Conservation (phyloP, 176 grass and related monocot species). For the Oryza glaberrima region DNA sequence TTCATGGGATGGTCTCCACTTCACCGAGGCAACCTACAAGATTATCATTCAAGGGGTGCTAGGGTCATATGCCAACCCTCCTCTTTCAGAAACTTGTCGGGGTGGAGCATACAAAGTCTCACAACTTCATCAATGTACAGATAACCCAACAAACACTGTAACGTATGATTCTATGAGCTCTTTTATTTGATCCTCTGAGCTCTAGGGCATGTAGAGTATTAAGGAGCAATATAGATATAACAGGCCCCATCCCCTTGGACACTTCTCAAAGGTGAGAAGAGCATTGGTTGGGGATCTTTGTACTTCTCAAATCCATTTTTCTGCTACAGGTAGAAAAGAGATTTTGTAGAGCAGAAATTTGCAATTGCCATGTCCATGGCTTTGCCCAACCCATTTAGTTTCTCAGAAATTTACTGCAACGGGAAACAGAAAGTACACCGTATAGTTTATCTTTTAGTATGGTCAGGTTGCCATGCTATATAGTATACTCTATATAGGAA, state of each 20-base stretch:
- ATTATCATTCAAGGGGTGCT: conserved; percentile 72
- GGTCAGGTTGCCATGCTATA: conserved; percentile 9
- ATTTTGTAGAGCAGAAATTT: conserved; percentile 48
- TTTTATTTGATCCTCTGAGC: conserved; percentile 54
- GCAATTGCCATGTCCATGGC: not conserved
- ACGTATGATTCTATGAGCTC: conserved; percentile 51
- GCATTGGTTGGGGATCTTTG: conserved; percentile 10
- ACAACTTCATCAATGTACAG: conserved; percentile 71
- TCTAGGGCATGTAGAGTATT: conserved; percentile 40
- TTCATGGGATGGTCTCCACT: conserved; percentile 90
- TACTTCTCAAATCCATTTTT: conserved; percentile 7
- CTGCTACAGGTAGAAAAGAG: conserved; percentile 6
- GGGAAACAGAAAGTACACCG: conserved; percentile 1
- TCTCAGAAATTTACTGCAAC: not conserved
- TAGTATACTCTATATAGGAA: conserved; percentile 10
- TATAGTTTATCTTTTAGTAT: conserved; percentile 17
- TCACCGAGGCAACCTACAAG: conserved; percentile 80
- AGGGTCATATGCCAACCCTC: conserved; percentile 69
- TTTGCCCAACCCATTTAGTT: conserved; percentile 25
- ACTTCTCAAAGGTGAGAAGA: conserved; percentile 45
- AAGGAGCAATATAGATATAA: conserved; percentile 24
- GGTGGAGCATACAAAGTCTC: conserved; percentile 48
- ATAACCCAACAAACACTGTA: conserved; percentile 53
- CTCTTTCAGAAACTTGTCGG: conserved; percentile 70
- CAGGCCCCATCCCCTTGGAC: conserved; percentile 31